Conservation (phyloP, 192 early-diverging fungal genomes). For the Spizellomyces punctatus region DNA sequence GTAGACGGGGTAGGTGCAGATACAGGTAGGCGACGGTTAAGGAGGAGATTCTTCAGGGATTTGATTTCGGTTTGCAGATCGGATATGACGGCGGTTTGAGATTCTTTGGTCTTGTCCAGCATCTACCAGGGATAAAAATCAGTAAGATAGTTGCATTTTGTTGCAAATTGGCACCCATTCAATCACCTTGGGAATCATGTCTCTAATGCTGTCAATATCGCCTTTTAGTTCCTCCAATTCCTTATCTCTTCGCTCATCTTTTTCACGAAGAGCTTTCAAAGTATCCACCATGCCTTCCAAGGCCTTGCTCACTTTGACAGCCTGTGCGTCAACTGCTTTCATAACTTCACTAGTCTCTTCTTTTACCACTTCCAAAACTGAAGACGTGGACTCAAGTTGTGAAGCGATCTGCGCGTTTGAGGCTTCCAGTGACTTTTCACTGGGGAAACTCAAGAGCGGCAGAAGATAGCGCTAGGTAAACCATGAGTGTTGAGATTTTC, state of each 20-base stretch:
- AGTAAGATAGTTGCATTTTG: not conserved
- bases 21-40: slow-evolving; percentile 62
- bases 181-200: slow-evolving; percentile 74
- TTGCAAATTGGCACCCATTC: not conserved
- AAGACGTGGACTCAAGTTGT: slow-evolving; percentile 72
- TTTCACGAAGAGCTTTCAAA: slow-evolving; percentile 45
- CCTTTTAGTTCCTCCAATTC: slow-evolving; percentile 73
- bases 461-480: slow-evolving; percentile 38
- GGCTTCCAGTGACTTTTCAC: slow-evolving; percentile 10
- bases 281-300: slow-evolving; percentile 33
- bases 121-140: slow-evolving; percentile 46
- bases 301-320: slow-evolving; percentile 60
- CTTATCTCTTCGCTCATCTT: slow-evolving; percentile 66
- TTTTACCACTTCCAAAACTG: slow-evolving; percentile 70
- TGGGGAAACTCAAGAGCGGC: slow-evolving; percentile 33
- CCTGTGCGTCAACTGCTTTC: slow-evolving; percentile 66
- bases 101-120: slow-evolving; percentile 73
- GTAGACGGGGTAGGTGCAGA: slow-evolving; percentile 7
- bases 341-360: slow-evolving; percentile 67
- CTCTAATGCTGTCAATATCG: slow-evolving; percentile 72
- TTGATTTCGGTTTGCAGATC: slow-evolving; percentile 95
- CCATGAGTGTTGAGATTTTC: not conserved
- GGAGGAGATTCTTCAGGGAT: slow-evolving; percentile 85
- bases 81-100: slow-evolving; percentile 62
- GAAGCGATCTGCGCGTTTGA: slow-evolving; percentile 56